A percentile compares a stretch with the other conserved stretches of the same genome.
Evolutionary conservation across 192 early-diverging fungal species (phyloP).

Genomic region (Chytriomyces sp.): DNA sequence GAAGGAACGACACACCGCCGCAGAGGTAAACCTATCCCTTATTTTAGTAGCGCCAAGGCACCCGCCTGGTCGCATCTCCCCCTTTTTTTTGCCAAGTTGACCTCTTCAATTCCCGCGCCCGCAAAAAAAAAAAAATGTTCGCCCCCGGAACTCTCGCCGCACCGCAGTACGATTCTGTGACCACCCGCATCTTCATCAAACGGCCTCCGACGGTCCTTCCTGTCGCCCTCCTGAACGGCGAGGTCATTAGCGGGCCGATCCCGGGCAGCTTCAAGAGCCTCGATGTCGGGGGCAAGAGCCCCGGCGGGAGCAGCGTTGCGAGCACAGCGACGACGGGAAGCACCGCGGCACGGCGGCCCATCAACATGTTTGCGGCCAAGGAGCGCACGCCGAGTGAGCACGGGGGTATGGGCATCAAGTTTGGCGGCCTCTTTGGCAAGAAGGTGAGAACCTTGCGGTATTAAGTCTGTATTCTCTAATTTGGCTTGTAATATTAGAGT

Average conservation of each 20-base stretch:
- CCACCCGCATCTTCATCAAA: conserved; percentile 23
- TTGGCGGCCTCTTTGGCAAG: conserved; percentile 46
- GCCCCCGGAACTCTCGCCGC: background rate
- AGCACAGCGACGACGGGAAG: background rate
- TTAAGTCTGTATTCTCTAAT: background rate
- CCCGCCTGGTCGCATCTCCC: background rate
- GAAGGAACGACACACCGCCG: conserved; percentile 39
- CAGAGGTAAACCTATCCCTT: conserved; percentile 38
- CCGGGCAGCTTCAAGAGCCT: background rate
- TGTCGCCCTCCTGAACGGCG: background rate
- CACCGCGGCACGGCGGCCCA: background rate
- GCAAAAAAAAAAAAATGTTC: conserved; percentile 8
- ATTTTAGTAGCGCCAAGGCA: background rate
- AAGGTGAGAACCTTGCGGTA: conserved; percentile 23
- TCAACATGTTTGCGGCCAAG: conserved; percentile 9
- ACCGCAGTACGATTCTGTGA: conserved; percentile 18
- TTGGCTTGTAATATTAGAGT: too few species aligned
- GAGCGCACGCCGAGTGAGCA: conserved; percentile 11
- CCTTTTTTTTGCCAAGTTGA: background rate
- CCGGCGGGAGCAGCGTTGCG: background rate
- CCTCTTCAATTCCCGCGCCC: background rate
- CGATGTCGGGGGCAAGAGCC: background rate
- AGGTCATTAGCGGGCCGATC: background rate
- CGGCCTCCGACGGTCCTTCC: background rate
- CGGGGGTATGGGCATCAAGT: conserved; percentile 27